These are phyloP conservation scores for Leccinum fibrillosum DNA, from an alignment of 768 basidiomycete species.

Conservation along the genomic window DNA sequence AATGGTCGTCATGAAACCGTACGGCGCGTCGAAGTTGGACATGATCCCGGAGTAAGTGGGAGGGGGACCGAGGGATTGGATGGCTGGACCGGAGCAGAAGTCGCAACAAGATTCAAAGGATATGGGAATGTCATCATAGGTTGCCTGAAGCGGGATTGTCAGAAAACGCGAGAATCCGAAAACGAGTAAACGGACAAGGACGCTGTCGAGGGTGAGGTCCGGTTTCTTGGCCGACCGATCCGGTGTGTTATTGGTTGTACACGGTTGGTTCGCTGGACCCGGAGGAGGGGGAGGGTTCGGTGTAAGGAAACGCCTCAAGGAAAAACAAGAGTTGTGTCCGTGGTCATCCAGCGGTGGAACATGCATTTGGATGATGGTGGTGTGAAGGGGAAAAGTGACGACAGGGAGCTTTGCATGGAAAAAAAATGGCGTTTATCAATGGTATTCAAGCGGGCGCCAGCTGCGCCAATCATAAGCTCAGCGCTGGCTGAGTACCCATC, in stretches of 20 bases:
- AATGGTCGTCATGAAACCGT: slow-evolving; percentile 51
- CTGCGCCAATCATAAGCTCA: slow-evolving; percentile 6
- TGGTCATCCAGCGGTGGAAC: slow-evolving; percentile 25
- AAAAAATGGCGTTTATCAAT: slow-evolving; percentile 30
- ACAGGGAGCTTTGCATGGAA: slow-evolving; percentile 14
- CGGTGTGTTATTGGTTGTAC: not conserved
- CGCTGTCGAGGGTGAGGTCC: not conserved
- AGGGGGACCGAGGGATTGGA: slow-evolving; percentile 30
- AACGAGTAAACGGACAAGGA: slow-evolving; percentile 7
- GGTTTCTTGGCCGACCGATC: slow-evolving; percentile 7
- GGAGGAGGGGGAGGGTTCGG: not conserved
- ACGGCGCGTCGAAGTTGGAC: slow-evolving; percentile 9
- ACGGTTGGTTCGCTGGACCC: not conserved
- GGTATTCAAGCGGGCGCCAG: slow-evolving; percentile 6
- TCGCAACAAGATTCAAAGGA: slow-evolving; percentile 44
- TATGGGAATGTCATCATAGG: slow-evolving; percentile 19
- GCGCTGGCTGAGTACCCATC: not conserved
- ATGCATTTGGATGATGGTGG: slow-evolving; percentile 17
- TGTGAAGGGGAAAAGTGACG: slow-evolving; percentile 3
- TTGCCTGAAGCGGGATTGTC: slow-evolving; percentile 5
- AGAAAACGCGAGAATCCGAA: not conserved
- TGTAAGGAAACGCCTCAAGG: slow-evolving; percentile 21
- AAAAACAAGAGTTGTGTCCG: slow-evolving; percentile 15
- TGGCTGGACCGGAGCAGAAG: slow-evolving; percentile 34
- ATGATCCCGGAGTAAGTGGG: slow-evolving; percentile 39